Evolutionary conservation across 2,329 filamentous ascomycete species (phyloP).

Genomic region (Neopestalotiopsis sp.): DNA sequence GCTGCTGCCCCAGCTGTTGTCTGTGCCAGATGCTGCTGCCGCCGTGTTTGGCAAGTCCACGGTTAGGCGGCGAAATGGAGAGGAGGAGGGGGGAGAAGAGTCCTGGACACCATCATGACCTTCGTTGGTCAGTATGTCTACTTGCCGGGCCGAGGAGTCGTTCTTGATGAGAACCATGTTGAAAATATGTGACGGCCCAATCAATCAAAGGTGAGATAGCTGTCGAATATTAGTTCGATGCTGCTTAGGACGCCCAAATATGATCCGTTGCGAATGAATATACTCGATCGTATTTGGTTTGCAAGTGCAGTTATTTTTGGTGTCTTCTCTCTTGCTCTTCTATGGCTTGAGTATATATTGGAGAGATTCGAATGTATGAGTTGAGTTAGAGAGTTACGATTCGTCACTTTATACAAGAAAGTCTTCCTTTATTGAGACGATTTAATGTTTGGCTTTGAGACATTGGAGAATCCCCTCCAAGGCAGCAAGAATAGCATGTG

Average conservation of each 20-base stretch:
- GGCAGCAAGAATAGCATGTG: neutral
- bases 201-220: neutral
- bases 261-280: neutral
- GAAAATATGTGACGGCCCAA: neutral
- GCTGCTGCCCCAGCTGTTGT: neutral
- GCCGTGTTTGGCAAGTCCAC: neutral
- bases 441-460: neutral
- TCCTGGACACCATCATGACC: neutral
- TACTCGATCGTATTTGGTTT: too few species aligned
- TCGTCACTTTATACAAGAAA: neutral
- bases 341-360: too few species aligned
- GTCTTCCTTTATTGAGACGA: neutral
- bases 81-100: neutral
- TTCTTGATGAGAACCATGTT: slow-evolving; percentile 4
- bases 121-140: slow-evolving; percentile 1
- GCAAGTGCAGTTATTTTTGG: too few species aligned
- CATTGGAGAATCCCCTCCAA: neutral
- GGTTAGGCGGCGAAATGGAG: neutral
- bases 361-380: too few species aligned
- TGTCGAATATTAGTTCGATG: neutral
- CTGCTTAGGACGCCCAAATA: neutral
- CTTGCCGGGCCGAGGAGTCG: neutral
- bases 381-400: too few species aligned
- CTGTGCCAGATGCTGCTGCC: too few species aligned
- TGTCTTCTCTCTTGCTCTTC: too few species aligned